These are phyloP conservation scores for Cystofilobasidium ferigula DNA, from an alignment of 768 basidiomycete genomes.

Conservation along the genomic window DNA sequence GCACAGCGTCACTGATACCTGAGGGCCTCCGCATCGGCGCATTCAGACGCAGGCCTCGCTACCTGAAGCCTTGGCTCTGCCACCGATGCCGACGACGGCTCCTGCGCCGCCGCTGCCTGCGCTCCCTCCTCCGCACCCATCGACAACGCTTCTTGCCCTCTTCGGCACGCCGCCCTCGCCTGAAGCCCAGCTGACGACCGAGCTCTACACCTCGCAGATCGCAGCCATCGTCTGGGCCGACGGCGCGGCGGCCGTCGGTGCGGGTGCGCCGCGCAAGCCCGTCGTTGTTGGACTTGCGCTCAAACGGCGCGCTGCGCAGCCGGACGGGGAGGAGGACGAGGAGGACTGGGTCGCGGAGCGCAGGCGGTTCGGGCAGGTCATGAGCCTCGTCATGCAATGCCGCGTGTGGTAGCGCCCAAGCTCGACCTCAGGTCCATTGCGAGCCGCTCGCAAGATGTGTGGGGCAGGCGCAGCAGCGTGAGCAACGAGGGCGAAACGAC, in stretches of 20 bases:
- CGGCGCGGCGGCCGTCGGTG: conserved; percentile 40
- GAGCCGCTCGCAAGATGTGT: not conserved
- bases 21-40: not conserved
- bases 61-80: conserved; percentile 28
- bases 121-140: conserved; percentile 41
- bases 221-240: conserved; percentile 67
- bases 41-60: conserved; percentile 35
- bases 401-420: not conserved
- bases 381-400: conserved; percentile 7
- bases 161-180: conserved; percentile 63
- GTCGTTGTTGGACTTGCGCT: conserved; percentile 70
- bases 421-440: not conserved
- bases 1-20: not conserved
- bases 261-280: conserved; percentile 46
- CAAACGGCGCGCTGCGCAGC: conserved; percentile 25
- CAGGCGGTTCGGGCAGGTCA: conserved; percentile 5
- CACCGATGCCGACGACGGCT: not conserved
- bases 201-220: conserved; percentile 73
- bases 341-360: not conserved
- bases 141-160: conserved; percentile 63
- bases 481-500: no score
- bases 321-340: not conserved
- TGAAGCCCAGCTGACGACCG: conserved; percentile 59
- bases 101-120: not conserved
- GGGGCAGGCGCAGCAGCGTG: not conserved